phyloP scores from a whole-genome alignment of 2,329 filamentous ascomycete species.

The Stagonosporopsis vannaccii region DNA sequence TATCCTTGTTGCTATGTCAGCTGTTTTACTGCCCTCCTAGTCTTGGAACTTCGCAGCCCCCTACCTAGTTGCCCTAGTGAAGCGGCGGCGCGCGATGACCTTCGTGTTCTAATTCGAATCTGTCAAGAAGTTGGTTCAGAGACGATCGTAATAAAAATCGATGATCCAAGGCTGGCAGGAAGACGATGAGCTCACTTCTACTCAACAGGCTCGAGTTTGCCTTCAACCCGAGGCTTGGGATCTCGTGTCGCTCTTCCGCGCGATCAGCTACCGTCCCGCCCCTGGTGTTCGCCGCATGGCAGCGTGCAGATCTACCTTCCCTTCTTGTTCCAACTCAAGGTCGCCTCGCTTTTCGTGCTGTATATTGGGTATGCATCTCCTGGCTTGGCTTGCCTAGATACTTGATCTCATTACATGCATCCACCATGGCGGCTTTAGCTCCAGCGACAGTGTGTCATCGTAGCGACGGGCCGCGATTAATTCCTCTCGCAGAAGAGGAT shows the following conservation, averaged over 20 bases:
- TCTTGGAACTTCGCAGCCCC: too few species aligned
- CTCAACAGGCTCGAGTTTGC: background rate
- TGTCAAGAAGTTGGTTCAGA: background rate
- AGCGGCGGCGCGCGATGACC: background rate
- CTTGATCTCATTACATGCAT: background rate
- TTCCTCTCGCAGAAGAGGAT: background rate
- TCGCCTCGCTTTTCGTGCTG: background rate
- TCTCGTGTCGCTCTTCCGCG: conserved; percentile 1
- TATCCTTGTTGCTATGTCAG: background rate
- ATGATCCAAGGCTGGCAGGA: background rate
- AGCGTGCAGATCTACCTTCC: background rate
- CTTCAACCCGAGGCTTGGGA: background rate
- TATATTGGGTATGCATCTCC: background rate
- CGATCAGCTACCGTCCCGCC: background rate
- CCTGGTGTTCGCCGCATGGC: background rate
- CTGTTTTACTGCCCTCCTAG: background rate
- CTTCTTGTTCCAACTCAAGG: background rate
- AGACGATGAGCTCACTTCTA: background rate
- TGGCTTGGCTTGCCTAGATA: background rate
- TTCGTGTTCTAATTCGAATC: background rate
- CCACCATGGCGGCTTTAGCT: background rate
- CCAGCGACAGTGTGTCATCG: background rate
- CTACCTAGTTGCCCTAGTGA: background rate
- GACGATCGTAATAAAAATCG: background rate
- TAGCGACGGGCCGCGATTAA: background rate